Evolutionary conservation across 208 protist species (phyloP), one percentile per base, ranked within the genome.

Genomic region (Wallacemonas sp.): DNA sequence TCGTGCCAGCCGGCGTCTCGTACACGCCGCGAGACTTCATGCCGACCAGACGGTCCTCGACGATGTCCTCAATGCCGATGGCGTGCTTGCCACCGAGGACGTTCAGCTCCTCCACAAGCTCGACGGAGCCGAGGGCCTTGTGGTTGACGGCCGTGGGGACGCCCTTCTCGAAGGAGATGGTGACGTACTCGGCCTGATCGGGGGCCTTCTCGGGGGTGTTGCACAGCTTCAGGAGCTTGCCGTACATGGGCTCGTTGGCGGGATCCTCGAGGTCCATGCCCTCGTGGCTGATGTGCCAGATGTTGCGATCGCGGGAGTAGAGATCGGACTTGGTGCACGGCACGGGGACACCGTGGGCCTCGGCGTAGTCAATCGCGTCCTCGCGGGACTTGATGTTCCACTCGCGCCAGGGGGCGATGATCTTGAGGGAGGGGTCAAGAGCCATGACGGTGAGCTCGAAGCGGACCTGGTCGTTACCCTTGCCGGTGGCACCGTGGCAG

Each of bases 1-100:
- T 74, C 29, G 69, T 74, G 21, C 69, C 69, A 0, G 61, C 69
- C 17, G 69, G 69, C 1, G 69, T 74, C 52, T 74, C 69, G 61
- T 74, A 74, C 61, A 74, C 54, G 43, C 69, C 69, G 54, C 69
- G 69, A 5, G 69, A 74, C 69, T 74, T 74, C 69, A 74, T 74
- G 21, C 69, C 69, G 47, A 68, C 69, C 38, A 74, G 54, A 17
- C 69, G 69, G 36, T 74, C 69, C 61, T 70, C 70, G 24, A 76
- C 70, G 57, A 70, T 70, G 47, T 70, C 70, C 56, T 76, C 62
- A 26, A 76, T 70, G 24, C 70, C 70, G 24, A 76, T 62, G 43
- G 70, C 70, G 27, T 76, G 62, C 34, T 66, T 65, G 23, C 70
- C 64, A 23, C 70, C 64, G 12, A 70, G 46, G 6, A 46, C 26